Evolutionary conservation across 768 basidiomycete species (phyloP).

Genomic region (Leucocoprinus birnbaumii): DNA sequence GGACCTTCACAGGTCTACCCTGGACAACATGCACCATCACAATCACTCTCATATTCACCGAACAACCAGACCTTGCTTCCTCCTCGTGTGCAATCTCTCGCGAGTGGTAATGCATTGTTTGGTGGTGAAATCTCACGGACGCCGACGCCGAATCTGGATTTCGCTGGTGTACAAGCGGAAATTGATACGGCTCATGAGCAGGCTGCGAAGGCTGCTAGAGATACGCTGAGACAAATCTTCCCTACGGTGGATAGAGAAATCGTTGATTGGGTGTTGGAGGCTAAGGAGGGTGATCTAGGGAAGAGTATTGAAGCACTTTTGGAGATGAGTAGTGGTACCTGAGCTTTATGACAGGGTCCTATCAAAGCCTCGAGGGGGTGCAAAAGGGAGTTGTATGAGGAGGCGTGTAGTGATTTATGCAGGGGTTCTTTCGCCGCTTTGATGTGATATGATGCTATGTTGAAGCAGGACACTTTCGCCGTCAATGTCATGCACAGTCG

Average conservation of each 20-base stretch:
- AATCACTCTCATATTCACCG: conserved; percentile 13
- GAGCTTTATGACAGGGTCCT: conserved; percentile 19
- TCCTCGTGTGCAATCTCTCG: conserved; percentile 41
- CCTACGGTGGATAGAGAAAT: conserved; percentile 80
- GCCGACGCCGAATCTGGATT: conserved; percentile 67
- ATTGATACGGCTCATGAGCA: conserved; percentile 78
- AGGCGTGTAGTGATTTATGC: no score
- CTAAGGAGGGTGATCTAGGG: conserved; percentile 84
- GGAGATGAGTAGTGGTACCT: conserved; percentile 61
- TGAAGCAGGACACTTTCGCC: no score
- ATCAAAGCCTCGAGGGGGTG: no score
- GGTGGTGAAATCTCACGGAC: conserved; percentile 58
- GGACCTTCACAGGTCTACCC: conserved; percentile 43
- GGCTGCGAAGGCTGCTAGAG: conserved; percentile 65
- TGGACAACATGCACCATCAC: neutral
- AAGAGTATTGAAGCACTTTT: conserved; percentile 84
- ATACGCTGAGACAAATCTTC: conserved; percentile 88
- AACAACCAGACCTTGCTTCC: conserved; percentile 33
- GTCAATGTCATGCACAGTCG: no score
- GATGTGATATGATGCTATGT: no score
- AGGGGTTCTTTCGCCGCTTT: no score
- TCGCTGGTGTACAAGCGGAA: conserved; percentile 68
- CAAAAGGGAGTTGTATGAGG: no score
- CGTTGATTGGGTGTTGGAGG: conserved; percentile 86
- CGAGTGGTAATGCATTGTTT: conserved; percentile 15